Percentiles rank a stretch among this genome's conserved stretches.
phyloP scores from a whole-genome alignment of 345 rosid genomes.

The Eucalyptus rudis region DNA sequence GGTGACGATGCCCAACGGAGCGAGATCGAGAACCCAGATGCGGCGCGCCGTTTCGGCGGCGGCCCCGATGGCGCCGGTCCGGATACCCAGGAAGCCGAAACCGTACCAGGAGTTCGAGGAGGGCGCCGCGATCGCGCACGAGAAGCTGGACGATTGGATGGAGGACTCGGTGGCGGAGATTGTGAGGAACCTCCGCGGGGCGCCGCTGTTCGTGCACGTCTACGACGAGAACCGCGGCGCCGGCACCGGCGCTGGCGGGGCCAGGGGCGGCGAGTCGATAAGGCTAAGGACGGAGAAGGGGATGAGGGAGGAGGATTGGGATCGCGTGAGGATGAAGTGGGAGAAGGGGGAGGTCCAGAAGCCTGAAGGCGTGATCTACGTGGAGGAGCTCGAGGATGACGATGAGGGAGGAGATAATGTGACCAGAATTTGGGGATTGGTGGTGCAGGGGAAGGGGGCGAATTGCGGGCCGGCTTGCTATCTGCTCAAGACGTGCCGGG shows the following conservation, averaged over 20 bases:
- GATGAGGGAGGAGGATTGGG: conserved; percentile 27
- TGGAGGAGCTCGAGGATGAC: conserved; percentile 37
- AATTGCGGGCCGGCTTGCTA: conserved; percentile 50
- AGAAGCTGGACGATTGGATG: conserved; percentile 66
- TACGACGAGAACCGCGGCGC: conserved; percentile 6
- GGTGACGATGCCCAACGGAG: background rate
- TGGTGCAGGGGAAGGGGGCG: conserved; percentile 60
- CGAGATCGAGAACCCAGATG: background rate
- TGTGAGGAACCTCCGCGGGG: conserved; percentile 46
- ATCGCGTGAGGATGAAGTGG: conserved; percentile 30
- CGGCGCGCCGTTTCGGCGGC: background rate
- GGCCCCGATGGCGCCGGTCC: background rate
- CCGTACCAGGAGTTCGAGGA: background rate
- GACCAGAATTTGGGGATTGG: conserved; percentile 54
- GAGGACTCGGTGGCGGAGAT: conserved; percentile 60
- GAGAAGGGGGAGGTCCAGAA: conserved; percentile 21
- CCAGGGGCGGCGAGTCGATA: background rate
- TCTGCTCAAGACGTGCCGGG: conserved; percentile 49
- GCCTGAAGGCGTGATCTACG: conserved; percentile 77
- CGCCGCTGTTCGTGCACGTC: conserved; percentile 60
- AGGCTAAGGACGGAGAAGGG: conserved; percentile 12
- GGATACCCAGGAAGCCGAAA: background rate
- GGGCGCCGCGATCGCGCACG: conserved; percentile 2
- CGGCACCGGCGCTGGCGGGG: background rate
- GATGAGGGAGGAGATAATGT: background rate